Percentiles rank a stretch among this genome's conserved stretches.
Conservation (phyloP, 2,329 filamentous ascomycete genomes). For the Colletotrichum theobromicola region DNA sequence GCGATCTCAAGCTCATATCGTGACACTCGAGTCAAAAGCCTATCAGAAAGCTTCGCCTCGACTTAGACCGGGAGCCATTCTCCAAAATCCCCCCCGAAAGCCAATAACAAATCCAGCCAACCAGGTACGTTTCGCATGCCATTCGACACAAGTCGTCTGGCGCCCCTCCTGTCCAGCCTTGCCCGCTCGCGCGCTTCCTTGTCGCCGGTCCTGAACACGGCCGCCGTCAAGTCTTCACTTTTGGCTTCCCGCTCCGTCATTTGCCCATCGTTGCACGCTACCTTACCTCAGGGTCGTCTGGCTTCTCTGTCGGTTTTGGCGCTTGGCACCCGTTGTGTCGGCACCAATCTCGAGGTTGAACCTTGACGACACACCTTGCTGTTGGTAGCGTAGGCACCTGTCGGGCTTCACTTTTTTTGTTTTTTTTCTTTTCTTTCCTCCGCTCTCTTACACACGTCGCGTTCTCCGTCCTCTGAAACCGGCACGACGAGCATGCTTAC, state of each 20-base stretch:
- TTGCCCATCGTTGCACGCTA: not conserved
- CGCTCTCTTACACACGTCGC: not conserved
- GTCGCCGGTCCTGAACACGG: not conserved
- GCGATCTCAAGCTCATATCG: constrained; percentile 18
- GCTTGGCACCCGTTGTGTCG: not conserved
- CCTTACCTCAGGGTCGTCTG: not conserved
- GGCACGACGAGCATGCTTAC: constrained; percentile 11
- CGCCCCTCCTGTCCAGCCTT: constrained; percentile 20
- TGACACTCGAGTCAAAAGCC: constrained; percentile 22
- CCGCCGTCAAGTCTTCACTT: not conserved
- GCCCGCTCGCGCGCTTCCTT: constrained; percentile 17
- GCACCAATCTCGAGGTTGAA: not conserved
- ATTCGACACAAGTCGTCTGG: constrained; percentile 12
- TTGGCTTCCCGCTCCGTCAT: not conserved
- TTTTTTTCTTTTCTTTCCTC: not conserved
- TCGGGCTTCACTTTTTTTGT: not conserved
- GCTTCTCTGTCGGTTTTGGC: not conserved
- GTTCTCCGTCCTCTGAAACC: constrained; percentile 5
- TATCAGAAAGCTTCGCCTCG: constrained; percentile 21
- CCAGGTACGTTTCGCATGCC: constrained; percentile 20
- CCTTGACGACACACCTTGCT: not conserved
- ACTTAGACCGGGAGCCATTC: constrained; percentile 14
- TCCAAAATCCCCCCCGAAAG: not conserved
- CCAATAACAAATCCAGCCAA: constrained; percentile 10
- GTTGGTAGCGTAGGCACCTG: not conserved